Base-by-base conservation (phyloP, 2,329 filamentous ascomycete species). In the Neodidymelliopsis sp. region DNA sequence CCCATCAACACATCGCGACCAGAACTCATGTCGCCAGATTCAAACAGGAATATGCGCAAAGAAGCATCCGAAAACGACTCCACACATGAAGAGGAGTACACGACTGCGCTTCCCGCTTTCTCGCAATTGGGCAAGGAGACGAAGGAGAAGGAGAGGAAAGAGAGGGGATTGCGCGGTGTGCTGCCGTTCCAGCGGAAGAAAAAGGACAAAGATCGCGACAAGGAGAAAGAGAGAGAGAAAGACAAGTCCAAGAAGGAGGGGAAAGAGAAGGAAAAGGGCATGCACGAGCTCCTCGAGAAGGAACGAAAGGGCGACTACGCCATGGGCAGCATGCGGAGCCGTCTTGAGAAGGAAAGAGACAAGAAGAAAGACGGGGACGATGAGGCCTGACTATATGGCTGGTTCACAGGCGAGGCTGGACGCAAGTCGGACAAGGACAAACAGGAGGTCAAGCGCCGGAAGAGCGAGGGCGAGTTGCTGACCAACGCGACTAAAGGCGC, bases 131-230 rank as follows among this genome's bases (percentile, higher is more conserved):
- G 65, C 23, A 62, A 67, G n/a, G 49, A 47, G 13, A 22, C 65
- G 30, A 71, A 71, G 31, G 65, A 71, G 16, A 70, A 68, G 30
- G 72, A 74, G 43, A 67, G 66, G n/a, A 72, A 65, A 28, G 66
- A 75, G 51, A 69, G 74, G 27, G 67, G 74, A 5, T 60, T 76
- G 37, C 66, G 72, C 7, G 69, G 67, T 4, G 68, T 77, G 5
- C 52, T 73, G 6, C 69, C 67, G 2, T 72, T 72, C 48, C 62
- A 66, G 49, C 67, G 69, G 5, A 72, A 70, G 51, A 65, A 69
- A 22, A 72, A 70, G 33, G 63, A 65, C 27, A 63, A 62, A 36
- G 62, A 66, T 8, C 59, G 58, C 8, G 53, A 67, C 2, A 53
- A 56, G 23, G 54, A 54, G 0, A 56, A 58, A 7, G 44, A 57